Conservation (phyloP, 129 eudicot species). For the Sambucus nigra region DNA sequence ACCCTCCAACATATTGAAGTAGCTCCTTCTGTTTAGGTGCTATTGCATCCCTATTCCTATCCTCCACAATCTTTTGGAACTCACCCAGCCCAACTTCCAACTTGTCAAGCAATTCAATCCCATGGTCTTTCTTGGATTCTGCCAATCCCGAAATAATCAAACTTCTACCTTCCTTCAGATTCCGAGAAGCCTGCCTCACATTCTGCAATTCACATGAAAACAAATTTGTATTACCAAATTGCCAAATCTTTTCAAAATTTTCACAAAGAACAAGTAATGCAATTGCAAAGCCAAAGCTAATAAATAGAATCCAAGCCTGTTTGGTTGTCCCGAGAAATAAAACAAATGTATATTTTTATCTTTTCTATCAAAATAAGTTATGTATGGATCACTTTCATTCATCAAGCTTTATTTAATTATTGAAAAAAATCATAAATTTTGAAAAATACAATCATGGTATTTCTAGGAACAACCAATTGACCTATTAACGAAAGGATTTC, state of each 20-base stretch:
- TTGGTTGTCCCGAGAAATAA: too few species aligned
- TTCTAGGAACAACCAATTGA: not conserved
- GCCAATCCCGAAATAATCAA: slow-evolving; percentile 80
- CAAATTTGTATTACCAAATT: slow-evolving; percentile 16
- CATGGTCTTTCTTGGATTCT: slow-evolving; percentile 82
- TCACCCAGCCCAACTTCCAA: slow-evolving; percentile 83
- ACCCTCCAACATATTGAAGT: slow-evolving; percentile 91
- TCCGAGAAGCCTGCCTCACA: slow-evolving; percentile 79
- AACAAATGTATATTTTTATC: too few species aligned
- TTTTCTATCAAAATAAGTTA: too few species aligned
- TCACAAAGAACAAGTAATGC: not conserved
- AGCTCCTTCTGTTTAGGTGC: slow-evolving; percentile 88
- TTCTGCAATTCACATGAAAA: slow-evolving; percentile 43
- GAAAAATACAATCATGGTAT: not conserved
- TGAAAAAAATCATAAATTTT: too few species aligned
- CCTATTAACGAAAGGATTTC: slow-evolving; percentile 5
- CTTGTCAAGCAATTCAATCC: slow-evolving; percentile 69
- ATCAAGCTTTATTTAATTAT: too few species aligned
- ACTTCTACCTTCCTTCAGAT: slow-evolving; percentile 69
- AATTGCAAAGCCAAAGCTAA: too few species aligned
- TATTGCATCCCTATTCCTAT: slow-evolving; percentile 69
- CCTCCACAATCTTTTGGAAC: slow-evolving; percentile 74
- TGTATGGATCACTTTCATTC: too few species aligned
- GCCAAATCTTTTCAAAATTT: not conserved
- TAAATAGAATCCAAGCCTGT: too few species aligned